These are phyloP conservation scores for Ophiostoma populinum DNA, from an alignment of 2,329 filamentous ascomycete genomes.

Conservation along the genomic window DNA sequence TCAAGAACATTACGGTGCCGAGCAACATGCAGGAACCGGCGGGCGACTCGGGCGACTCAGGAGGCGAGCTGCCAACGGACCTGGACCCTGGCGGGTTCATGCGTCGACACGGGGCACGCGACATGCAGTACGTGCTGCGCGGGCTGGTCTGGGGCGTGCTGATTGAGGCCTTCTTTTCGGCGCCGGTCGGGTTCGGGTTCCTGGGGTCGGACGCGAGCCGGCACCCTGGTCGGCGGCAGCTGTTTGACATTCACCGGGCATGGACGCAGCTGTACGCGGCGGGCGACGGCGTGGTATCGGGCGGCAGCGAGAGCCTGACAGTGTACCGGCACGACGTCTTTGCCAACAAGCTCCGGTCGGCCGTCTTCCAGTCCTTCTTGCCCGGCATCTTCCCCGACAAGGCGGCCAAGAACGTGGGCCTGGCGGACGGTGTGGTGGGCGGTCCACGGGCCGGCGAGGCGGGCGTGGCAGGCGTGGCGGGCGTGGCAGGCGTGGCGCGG, in stretches of 20 bases:
- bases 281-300: background rate
- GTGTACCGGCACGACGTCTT: conserved; percentile 11
- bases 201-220: conserved; percentile 8
- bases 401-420: conserved; percentile 4
- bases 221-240: conserved; percentile 2
- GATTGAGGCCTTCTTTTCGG: conserved; percentile 13
- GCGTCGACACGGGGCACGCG: conserved; percentile 8
- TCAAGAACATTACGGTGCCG: conserved; percentile 11
- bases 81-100: conserved; percentile 12
- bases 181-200: conserved; percentile 14
- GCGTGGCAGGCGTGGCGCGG: conserved; percentile 1
- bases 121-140: conserved; percentile 11
- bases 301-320: conserved; percentile 7
- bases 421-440: too few species aligned
- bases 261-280: conserved; percentile 10
- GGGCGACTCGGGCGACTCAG: too few species aligned
- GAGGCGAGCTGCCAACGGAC: conserved; percentile 3
- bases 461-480: too few species aligned
- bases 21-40: conserved; percentile 9
- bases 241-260: conserved; percentile 9
- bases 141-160: conserved; percentile 12
- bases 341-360: conserved; percentile 14
- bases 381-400: conserved; percentile 9
- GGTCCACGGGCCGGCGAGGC: too few species aligned
- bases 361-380: conserved; percentile 14